These are phyloP conservation scores for Aspergillus phoenicis DNA, from an alignment of 2,329 filamentous ascomycete genomes.

Conservation along the genomic window DNA sequence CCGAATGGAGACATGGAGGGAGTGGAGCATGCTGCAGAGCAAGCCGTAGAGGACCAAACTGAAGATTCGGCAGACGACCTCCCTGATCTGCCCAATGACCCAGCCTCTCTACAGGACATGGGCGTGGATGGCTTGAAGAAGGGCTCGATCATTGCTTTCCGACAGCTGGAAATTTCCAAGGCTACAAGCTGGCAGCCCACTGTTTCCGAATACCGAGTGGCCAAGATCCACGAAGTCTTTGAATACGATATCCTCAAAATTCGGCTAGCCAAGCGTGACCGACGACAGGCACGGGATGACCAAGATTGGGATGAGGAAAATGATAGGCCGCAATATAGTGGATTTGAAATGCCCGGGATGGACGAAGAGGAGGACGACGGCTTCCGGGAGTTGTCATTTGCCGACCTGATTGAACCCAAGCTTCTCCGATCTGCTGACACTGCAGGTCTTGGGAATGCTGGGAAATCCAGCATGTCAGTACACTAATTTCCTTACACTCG, in stretches of 20 bases:
- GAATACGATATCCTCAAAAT: conserved; percentile 61
- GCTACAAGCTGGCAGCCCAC: conserved; percentile 51
- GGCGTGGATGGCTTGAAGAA: conserved; percentile 34
- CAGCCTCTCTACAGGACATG: conserved; percentile 61
- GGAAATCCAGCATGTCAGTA: conserved; percentile 44
- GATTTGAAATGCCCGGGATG: conserved; percentile 73
- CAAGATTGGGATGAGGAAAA: conserved; percentile 58
- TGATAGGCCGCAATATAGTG: conserved; percentile 72
- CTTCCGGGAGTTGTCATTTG: conserved; percentile 60
- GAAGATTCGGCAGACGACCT: conserved; percentile 52
- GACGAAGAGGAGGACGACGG: conserved; percentile 63
- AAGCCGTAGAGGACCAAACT: conserved; percentile 15
- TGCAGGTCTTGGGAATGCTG: conserved; percentile 29
- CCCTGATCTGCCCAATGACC: conserved; percentile 58
- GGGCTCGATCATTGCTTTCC: conserved; percentile 50
- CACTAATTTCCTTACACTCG: conserved; percentile 31
- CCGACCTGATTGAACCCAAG: conserved; percentile 68
- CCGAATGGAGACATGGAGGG: conserved; percentile 22
- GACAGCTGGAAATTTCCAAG: conserved; percentile 51
- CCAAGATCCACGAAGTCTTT: conserved; percentile 60
- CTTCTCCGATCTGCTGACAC: conserved; percentile 56
- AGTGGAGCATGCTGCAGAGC: conserved; percentile 20
- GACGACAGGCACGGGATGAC: conserved; percentile 53
- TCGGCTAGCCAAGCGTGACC: conserved; percentile 69
- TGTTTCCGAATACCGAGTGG: conserved; percentile 63